These are phyloP conservation scores for Podospora conica DNA, from an alignment of 495 filamentous ascomycete genomes.

Conservation along the genomic window DNA sequence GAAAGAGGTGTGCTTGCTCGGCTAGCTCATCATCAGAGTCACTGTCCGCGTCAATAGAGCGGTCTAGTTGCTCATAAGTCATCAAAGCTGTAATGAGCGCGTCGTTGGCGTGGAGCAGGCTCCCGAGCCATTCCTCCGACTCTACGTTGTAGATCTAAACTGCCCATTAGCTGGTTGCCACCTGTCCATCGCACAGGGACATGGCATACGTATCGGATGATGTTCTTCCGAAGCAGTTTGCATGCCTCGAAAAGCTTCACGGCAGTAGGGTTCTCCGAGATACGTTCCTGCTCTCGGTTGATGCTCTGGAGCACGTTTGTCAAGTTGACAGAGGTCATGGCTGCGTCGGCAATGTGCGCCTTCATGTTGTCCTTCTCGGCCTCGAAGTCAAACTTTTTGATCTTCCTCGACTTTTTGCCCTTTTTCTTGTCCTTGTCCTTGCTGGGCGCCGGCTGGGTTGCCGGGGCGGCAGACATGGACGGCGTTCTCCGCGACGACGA, in stretches of 20 bases:
- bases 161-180: neutral
- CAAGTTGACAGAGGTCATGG: slow-evolving; percentile 84
- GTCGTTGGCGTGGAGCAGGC: slow-evolving; percentile 76
- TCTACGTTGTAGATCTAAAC: slow-evolving; percentile 73
- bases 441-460: slow-evolving; percentile 25
- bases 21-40: slow-evolving; percentile 75
- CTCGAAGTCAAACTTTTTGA: slow-evolving; percentile 71
- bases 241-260: slow-evolving; percentile 76
- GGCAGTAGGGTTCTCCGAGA: slow-evolving; percentile 75
- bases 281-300: slow-evolving; percentile 81
- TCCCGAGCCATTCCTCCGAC: slow-evolving; percentile 72
- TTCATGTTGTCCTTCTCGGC: slow-evolving; percentile 82
- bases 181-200: neutral
- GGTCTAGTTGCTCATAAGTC: slow-evolving; percentile 90
- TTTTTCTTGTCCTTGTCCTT: slow-evolving; percentile 46
- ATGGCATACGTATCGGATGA: slow-evolving; percentile 68
- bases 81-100: slow-evolving; percentile 86
- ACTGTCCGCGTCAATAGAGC: slow-evolving; percentile 92
- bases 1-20: slow-evolving; percentile 49
- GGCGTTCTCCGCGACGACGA: slow-evolving; percentile 25
- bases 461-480: slow-evolving; percentile 11
- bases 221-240: slow-evolving; percentile 73
- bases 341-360: slow-evolving; percentile 72
- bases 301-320: slow-evolving; percentile 83
- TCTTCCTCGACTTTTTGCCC: slow-evolving; percentile 46